Evolutionary conservation across 1,284 basidiomycete genomes (phyloP).

Genomic region (Microbotryum saponariae): DNA sequence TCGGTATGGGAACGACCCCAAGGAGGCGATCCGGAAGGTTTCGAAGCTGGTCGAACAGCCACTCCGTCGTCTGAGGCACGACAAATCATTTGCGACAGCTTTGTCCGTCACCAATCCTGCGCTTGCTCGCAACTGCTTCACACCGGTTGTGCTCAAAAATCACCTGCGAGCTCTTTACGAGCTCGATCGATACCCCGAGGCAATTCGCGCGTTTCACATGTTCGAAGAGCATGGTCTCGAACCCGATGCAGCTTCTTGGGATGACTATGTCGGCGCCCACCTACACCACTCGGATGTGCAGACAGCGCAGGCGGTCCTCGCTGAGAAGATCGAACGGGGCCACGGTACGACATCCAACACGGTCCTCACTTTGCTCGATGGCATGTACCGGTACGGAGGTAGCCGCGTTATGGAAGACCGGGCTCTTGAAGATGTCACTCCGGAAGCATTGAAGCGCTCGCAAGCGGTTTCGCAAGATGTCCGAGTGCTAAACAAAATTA

Average conservation of each 20-base stretch:
- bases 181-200: slow-evolving; percentile 11
- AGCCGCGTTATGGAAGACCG: slow-evolving; percentile 27
- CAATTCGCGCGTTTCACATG: slow-evolving; percentile 9
- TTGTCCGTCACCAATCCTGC: no score
- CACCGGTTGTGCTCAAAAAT: no score
- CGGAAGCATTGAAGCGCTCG: neutral
- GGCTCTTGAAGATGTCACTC: slow-evolving; percentile 8
- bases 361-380: slow-evolving; percentile 18
- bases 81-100: no score
- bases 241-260: slow-evolving; percentile 12
- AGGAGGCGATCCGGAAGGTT: no score
- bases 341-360: slow-evolving; percentile 21
- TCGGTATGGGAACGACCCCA: no score
- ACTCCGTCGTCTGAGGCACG: no score
- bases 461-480: slow-evolving; percentile 16
- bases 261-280: slow-evolving; percentile 24
- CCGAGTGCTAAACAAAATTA: slow-evolving; percentile 20
- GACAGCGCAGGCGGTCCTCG: slow-evolving; percentile 20
- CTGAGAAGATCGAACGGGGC: slow-evolving; percentile 15
- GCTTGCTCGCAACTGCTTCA: no score
- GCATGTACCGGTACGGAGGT: slow-evolving; percentile 26
- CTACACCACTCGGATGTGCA: slow-evolving; percentile 19
- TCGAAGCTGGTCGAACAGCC: no score
- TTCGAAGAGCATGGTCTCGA: slow-evolving; percentile 2
- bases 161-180: slow-evolving; percentile 15